These are phyloP conservation scores for Tieghemostelium lacteum DNA, from an alignment of 78 protist genomes.

Conservation along the genomic window DNA sequence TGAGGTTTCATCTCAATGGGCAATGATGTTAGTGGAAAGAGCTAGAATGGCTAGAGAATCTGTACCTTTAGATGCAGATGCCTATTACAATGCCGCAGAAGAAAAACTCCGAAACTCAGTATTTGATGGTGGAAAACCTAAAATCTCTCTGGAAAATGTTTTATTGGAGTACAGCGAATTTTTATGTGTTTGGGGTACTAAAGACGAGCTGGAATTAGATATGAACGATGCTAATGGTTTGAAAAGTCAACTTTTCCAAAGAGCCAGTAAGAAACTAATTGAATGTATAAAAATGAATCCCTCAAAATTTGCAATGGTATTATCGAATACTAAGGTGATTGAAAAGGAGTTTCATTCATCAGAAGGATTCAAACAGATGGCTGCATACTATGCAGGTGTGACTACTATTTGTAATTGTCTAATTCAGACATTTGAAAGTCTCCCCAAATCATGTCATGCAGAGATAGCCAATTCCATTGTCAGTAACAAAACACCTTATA, in stretches of 20 bases:
- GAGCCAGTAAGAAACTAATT: slow-evolving; percentile 36
- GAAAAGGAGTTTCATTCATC: slow-evolving; percentile 38
- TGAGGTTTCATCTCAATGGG: slow-evolving; percentile 71
- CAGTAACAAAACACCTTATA: slow-evolving; percentile 22
- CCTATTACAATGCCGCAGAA: slow-evolving; percentile 53
- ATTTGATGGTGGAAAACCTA: slow-evolving; percentile 70
- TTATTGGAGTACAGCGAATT: slow-evolving; percentile 59
- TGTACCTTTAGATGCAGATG: slow-evolving; percentile 24
- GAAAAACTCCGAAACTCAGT: slow-evolving; percentile 48
- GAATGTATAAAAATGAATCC: slow-evolving; percentile 59
- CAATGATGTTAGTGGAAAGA: slow-evolving; percentile 66
- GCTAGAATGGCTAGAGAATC: slow-evolving; percentile 53
- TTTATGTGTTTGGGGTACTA: slow-evolving; percentile 61
- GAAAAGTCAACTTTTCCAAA: slow-evolving; percentile 18
- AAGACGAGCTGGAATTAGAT: slow-evolving; percentile 14
- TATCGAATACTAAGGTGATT: slow-evolving; percentile 30
- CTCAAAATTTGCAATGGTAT: slow-evolving; percentile 49
- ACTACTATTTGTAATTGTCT: slow-evolving; percentile 41
- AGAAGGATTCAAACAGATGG: slow-evolving; percentile 34
- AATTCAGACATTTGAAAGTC: slow-evolving; percentile 16
- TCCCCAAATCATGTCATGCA: slow-evolving; percentile 9
- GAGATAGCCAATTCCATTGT: slow-evolving; percentile 52
- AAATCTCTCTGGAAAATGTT: slow-evolving; percentile 64
- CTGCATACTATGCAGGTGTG: slow-evolving; percentile 55
- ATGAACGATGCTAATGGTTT: slow-evolving; percentile 67